Base-by-base conservation (phyloP, 179 eudicot genomes). In the Beta lomatogona region DNA sequence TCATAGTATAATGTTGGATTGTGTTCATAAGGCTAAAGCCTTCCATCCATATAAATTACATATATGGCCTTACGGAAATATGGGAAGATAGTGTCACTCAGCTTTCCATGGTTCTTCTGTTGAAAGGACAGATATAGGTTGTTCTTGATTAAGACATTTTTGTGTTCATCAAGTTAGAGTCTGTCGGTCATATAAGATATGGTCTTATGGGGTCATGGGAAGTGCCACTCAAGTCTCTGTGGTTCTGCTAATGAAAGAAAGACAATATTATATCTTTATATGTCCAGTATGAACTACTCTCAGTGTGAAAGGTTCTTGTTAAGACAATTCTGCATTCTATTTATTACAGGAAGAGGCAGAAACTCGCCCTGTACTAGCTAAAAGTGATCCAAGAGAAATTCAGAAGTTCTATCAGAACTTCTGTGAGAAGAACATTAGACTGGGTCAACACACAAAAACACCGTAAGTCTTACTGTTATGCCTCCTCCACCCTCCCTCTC, bases 401-500 rank as follows among this genome's bases (percentile, higher is more conserved):
- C 95, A 93, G 86, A 86, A 81, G 82, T 94, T 75, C 83, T 94
- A 91, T 83, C 92, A 91, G 87, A 67, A 82, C 2, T 94, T 90
- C 84, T 93, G 92, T 81, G 87, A 91, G 88, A 86, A 85, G 77
- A 89, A 94, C 75, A 93, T 97, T 77, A 86, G 78, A 88, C 90
- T 90, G 61, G 97, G 97, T 82, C 97, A 92, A 69, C 81, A 89
- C 82, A 92, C 90, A 77, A 96, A 94, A 82, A 88, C 91, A 84
- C 97, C 97, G 99, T 96, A 85, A 91, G 97, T 45, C 69, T 81
- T 78, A 67, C 25, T 82, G 63, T 53, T 36, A 22, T 28, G n/a
- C 16, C 19, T 25, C 44, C 66, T 48, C 13, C 31, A n/a, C 0
- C 44, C 81, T 54, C 45, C 60, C 60, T 10, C 54, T 16, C 55